phyloP scores from a whole-genome alignment of 495 filamentous ascomycete genomes.

The Astrocystis sublimbata region DNA sequence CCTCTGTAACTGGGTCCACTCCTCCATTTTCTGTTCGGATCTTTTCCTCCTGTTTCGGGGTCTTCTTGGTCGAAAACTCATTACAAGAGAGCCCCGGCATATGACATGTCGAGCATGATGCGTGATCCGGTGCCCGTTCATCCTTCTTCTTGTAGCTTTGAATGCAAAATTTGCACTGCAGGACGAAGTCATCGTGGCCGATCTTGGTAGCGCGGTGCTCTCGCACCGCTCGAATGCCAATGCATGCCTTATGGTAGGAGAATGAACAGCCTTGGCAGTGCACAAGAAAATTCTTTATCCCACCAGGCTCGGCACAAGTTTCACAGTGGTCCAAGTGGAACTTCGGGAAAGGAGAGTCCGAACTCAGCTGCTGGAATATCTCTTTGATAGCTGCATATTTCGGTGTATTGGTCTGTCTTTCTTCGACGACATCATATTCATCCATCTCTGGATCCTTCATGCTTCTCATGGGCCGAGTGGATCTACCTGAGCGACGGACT shows the following conservation, averaged over 20 bases:
- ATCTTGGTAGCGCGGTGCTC: slow-evolving; percentile 97
- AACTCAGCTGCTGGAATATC: slow-evolving; percentile 57
- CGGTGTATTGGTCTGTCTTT: slow-evolving; percentile 43
- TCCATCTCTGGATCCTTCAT: slow-evolving; percentile 63
- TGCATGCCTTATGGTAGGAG: slow-evolving; percentile 77
- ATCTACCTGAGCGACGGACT: slow-evolving; percentile 54
- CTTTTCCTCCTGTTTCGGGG: slow-evolving; percentile 77
- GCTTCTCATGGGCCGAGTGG: slow-evolving; percentile 48
- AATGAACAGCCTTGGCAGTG: slow-evolving; percentile 89
- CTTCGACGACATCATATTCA: slow-evolving; percentile 60
- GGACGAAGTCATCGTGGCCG: slow-evolving; percentile 69
- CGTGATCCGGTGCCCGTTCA: slow-evolving; percentile 62
- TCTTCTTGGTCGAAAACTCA: slow-evolving; percentile 67
- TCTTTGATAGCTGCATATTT: slow-evolving; percentile 68
- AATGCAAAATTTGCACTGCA: slow-evolving; percentile 89
- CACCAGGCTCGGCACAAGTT: slow-evolving; percentile 54
- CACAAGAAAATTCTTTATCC: slow-evolving; percentile 65
- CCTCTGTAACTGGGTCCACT: slow-evolving; percentile 67
- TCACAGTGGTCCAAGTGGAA: slow-evolving; percentile 73
- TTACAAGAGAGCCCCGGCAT: slow-evolving; percentile 59
- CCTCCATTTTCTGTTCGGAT: slow-evolving; percentile 74
- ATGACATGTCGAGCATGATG: slow-evolving; percentile 69
- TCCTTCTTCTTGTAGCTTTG: slow-evolving; percentile 67
- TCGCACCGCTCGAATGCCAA: slow-evolving; percentile 68
- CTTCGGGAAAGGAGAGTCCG: slow-evolving; percentile 58